These are phyloP conservation scores for Brassica rapa DNA, from an alignment of 345 rosid species.

Conservation along the genomic window DNA sequence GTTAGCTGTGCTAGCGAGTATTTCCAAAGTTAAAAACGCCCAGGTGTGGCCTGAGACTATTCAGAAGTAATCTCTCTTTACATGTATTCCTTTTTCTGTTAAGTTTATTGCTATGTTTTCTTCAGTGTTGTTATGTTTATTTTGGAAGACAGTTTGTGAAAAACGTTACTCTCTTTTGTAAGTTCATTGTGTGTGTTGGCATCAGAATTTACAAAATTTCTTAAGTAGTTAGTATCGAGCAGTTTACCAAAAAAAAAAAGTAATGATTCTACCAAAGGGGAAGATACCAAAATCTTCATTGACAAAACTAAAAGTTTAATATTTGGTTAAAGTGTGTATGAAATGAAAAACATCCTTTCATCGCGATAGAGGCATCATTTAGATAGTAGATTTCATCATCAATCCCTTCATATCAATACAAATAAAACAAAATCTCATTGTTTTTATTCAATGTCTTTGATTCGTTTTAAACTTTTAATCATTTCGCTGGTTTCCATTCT, in stretches of 20 bases:
- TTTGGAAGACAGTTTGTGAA: constrained; percentile 13
- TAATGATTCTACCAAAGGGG: too few species aligned
- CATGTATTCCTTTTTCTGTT: not conserved
- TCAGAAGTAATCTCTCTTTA: constrained; percentile 17
- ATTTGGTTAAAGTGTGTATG: not conserved
- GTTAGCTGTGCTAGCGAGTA: constrained; percentile 63
- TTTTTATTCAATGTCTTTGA: not conserved
- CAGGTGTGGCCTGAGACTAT: constrained; percentile 68
- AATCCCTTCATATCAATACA: not conserved
- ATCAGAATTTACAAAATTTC: not conserved
- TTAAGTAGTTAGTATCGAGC: not conserved
- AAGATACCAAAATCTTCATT: not conserved
- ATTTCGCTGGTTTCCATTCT: not conserved
- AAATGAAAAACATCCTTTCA: not conserved
- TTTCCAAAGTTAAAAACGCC: constrained; percentile 88
- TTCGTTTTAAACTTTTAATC: constrained; percentile 1
- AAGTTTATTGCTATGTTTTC: not conserved
- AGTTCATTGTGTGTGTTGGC: not conserved
- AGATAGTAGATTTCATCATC: not conserved
- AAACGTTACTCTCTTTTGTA: not conserved
- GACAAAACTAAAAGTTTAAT: not conserved
- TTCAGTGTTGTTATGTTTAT: not conserved
- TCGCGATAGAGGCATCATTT: not conserved
- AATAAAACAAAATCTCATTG: not conserved
- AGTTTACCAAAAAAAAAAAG: too few species aligned